Percentiles rank a stretch among this genome's conserved stretches.
phyloP scores from a whole-genome alignment of 2,329 filamentous ascomycete genomes.

The Apiospora hydei region DNA sequence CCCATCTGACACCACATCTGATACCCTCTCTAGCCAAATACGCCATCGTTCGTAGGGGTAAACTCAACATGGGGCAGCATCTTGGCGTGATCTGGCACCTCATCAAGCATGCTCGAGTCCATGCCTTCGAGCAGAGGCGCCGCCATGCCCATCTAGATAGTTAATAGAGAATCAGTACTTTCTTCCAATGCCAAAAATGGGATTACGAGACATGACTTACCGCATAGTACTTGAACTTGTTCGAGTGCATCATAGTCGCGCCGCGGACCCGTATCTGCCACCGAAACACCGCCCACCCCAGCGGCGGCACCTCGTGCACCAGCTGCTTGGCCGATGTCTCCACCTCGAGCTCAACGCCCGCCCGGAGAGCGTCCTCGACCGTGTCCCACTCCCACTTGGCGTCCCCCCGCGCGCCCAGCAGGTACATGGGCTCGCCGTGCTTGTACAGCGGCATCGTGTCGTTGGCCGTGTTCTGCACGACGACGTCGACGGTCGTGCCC shows the following conservation, averaged over 20 bases:
- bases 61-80: constrained; percentile 31
- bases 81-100: constrained; percentile 26
- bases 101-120: constrained; percentile 19
- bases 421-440: constrained; percentile 33
- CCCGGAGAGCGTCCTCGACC: constrained; percentile 22
- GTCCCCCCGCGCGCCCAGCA: constrained; percentile 29
- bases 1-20: neutral
- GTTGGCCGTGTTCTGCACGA: constrained; percentile 26
- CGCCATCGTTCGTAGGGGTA: constrained; percentile 30
- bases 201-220: no score
- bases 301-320: constrained; percentile 30
- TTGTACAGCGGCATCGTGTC: constrained; percentile 36
- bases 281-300: constrained; percentile 31
- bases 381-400: constrained; percentile 25
- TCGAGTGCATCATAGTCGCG: constrained; percentile 31
- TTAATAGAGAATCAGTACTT: neutral
- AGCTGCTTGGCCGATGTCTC: constrained; percentile 27
- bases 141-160: constrained; percentile 25
- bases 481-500: constrained; percentile 23
- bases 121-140: constrained; percentile 27
- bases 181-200: no score
- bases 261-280: constrained; percentile 27
- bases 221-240: constrained; percentile 30
- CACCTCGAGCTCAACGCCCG: constrained; percentile 30
- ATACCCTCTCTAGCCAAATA: constrained; percentile 26